phyloP scores from a whole-genome alignment of 2,329 filamentous ascomycete species.

The Tympanopsis confertula region DNA sequence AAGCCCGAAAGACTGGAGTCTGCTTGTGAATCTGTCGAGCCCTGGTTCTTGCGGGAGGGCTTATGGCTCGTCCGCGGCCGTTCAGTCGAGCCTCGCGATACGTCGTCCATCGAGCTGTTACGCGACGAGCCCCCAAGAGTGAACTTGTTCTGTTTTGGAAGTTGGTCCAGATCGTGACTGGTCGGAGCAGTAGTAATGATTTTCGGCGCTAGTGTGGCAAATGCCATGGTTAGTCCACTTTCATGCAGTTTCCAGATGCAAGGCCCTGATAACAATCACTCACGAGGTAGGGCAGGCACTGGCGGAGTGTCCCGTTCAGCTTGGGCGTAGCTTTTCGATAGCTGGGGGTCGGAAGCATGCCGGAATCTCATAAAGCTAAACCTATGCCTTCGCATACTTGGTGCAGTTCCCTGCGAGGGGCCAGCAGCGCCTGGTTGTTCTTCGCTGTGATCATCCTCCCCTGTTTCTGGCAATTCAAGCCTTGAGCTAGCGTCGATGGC shows the following conservation, averaged over 20 bases:
- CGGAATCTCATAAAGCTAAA: slow-evolving; percentile 1
- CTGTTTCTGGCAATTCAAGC: not conserved
- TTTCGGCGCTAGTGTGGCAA: not conserved
- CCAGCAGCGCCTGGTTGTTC: not conserved
- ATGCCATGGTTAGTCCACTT: too few relatives aligned
- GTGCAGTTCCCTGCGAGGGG: not conserved
- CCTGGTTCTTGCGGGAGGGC: not conserved
- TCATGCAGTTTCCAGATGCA: too few relatives aligned
- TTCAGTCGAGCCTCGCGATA: not conserved
- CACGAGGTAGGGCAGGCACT: not conserved
- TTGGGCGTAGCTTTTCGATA: not conserved
- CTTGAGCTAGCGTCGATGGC: not conserved
- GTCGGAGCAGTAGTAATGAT: slow-evolving; percentile 1
- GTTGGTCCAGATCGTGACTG: not conserved
- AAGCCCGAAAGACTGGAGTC: not conserved
- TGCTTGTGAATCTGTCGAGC: not conserved
- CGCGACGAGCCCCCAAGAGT: too few relatives aligned
- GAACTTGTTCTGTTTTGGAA: not conserved
- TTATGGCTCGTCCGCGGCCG: not conserved
- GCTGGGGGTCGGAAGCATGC: not conserved
- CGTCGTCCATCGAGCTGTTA: too few relatives aligned
- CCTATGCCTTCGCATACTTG: not conserved
- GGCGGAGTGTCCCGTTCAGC: not conserved
- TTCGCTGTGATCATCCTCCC: not conserved
- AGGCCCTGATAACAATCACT: too few relatives aligned